These are phyloP conservation scores for Umbelopsis sp. DNA, from an alignment of 192 early-diverging fungal species.

Conservation along the genomic window DNA sequence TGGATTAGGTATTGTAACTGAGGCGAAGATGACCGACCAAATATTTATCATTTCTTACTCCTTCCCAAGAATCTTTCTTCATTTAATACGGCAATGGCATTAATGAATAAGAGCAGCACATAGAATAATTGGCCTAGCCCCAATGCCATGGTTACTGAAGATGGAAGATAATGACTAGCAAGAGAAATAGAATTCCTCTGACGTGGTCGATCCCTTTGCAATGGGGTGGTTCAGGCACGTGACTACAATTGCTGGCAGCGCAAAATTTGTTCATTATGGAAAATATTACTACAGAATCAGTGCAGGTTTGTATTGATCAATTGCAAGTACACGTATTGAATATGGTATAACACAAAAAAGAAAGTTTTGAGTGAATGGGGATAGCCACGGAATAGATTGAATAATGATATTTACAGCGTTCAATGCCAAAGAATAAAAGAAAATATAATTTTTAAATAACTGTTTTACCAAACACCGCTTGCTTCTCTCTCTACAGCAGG, in stretches of 20 bases:
- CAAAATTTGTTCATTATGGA: too few relatives aligned
- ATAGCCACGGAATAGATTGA: too few relatives aligned
- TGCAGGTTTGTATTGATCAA: too few relatives aligned
- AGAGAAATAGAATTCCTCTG: background rate
- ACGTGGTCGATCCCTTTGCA: too few relatives aligned
- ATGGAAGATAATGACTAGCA: background rate
- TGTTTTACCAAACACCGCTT: background rate
- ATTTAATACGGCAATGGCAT: conserved; percentile 87
- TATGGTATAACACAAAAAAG: too few relatives aligned
- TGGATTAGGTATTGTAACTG: background rate
- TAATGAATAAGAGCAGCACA: conserved; percentile 78
- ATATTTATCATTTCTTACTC: conserved; percentile 56
- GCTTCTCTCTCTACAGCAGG: background rate
- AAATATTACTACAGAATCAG: too few relatives aligned
- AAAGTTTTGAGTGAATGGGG: too few relatives aligned
- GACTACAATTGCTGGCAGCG: too few relatives aligned
- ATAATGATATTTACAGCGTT: too few relatives aligned
- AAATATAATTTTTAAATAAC: background rate
- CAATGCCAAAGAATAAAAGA: background rate
- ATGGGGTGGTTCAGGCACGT: too few relatives aligned
- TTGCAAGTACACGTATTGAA: too few relatives aligned
- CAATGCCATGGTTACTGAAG: conserved; percentile 46
- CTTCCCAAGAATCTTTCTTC: conserved; percentile 91
- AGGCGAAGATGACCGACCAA: background rate
- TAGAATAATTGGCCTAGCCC: conserved; percentile 81